phyloP scores from a whole-genome alignment of 805 yeast species.

The Starmerella riodocensis region DNA sequence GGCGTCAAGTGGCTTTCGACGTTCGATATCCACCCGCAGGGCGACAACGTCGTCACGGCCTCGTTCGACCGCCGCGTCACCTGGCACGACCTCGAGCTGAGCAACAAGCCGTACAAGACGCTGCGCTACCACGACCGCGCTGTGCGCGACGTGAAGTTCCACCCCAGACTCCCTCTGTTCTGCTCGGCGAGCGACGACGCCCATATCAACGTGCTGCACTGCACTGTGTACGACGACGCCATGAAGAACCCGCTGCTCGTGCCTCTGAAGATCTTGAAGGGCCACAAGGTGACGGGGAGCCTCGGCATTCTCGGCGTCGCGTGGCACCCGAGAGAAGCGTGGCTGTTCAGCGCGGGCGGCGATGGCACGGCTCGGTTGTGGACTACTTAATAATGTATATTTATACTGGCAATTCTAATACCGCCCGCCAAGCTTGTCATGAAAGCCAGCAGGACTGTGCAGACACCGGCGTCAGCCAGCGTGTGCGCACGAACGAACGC shows the following conservation, averaged over 20 bases:
- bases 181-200: slow-evolving; percentile 96
- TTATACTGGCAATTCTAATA: no score
- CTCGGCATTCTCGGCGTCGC: slow-evolving; percentile 75
- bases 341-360: slow-evolving; percentile 96
- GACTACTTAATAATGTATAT: no score
- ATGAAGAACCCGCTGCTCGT: slow-evolving; percentile 92
- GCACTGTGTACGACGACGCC: slow-evolving; percentile 86
- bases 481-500: no score
- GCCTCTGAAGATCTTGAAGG: slow-evolving; percentile 85
- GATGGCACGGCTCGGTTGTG: slow-evolving; percentile 91
- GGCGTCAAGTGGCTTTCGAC: slow-evolving; percentile 92
- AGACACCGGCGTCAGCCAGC: no score
- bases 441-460: no score
- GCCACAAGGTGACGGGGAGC: slow-evolving; percentile 67
- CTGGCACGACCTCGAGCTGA: slow-evolving; percentile 93
- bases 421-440: no score
- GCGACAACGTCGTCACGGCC: slow-evolving; percentile 84
- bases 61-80: slow-evolving; percentile 89
- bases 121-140: slow-evolving; percentile 91
- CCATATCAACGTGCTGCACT: slow-evolving; percentile 83
- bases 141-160: slow-evolving; percentile 77
- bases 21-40: slow-evolving; percentile 90
- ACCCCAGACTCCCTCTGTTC: slow-evolving; percentile 76
- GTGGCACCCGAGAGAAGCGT: slow-evolving; percentile 98
- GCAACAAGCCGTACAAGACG: slow-evolving; percentile 85